Conservation (phyloP, 495 filamentous ascomycete species). For the Tuber umbilicatum region DNA sequence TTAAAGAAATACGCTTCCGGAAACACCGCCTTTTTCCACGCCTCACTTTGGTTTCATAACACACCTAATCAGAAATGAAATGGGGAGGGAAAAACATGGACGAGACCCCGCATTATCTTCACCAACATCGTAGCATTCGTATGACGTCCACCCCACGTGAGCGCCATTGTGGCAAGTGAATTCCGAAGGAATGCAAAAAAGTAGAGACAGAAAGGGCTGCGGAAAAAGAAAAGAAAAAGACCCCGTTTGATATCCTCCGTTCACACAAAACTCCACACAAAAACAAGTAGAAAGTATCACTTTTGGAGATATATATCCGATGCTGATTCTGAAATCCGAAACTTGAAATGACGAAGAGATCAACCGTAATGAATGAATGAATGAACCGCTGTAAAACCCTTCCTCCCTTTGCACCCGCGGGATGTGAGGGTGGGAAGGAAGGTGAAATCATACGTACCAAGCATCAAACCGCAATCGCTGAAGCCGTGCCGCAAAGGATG, state of each 20-base stretch:
- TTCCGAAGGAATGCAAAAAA: neutral
- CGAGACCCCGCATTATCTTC: neutral
- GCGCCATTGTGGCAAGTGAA: neutral
- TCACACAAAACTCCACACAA: neutral
- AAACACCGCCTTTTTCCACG: neutral
- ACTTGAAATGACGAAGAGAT: neutral
- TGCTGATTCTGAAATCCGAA: neutral
- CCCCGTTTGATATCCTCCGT: neutral
- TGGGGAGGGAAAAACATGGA: neutral
- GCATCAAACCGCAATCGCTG: slow-evolving; percentile 21
- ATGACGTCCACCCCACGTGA: neutral
- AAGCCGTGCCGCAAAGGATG: slow-evolving; percentile 4
- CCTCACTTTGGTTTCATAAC: neutral
- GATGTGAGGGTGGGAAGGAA: slow-evolving; percentile 1
- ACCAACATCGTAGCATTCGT: neutral
- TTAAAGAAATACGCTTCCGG: neutral
- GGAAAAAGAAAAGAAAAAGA: neutral
- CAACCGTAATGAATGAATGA: slow-evolving; percentile 5
- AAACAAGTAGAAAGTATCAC: neutral
- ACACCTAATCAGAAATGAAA: neutral
- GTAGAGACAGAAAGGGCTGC: neutral
- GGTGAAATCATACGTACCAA: slow-evolving; percentile 14
- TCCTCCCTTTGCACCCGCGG: neutral
- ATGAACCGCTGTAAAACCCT: neutral
- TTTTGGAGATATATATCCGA: slow-evolving; percentile 5